phyloP scores from a whole-genome alignment of 140 eudicot genomes.

The Stevia rebaudiana region DNA sequence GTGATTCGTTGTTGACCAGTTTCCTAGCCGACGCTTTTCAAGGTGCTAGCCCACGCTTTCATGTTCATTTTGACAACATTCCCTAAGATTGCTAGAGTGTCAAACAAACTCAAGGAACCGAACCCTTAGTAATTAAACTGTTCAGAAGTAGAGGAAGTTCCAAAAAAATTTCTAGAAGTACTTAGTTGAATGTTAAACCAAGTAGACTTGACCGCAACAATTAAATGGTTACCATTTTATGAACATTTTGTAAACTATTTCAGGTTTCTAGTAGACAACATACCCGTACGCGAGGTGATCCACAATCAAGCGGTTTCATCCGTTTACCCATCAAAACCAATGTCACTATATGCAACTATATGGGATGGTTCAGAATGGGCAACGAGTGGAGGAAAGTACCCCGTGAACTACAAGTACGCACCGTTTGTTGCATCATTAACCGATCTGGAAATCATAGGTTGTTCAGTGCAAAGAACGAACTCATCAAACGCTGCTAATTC shows the following conservation, averaged over 20 bases:
- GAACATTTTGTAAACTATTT: slow-evolving; percentile 19
- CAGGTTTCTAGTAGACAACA: slow-evolving; percentile 84
- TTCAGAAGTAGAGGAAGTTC: no score
- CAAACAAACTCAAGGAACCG: no score
- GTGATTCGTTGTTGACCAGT: no score
- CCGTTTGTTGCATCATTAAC: slow-evolving; percentile 66
- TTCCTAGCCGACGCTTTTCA: no score
- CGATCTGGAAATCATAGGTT: slow-evolving; percentile 57
- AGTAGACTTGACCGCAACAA: no score
- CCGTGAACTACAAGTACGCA: slow-evolving; percentile 60
- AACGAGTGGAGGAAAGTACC: slow-evolving; percentile 81
- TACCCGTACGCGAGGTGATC: slow-evolving; percentile 71
- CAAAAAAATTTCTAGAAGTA: no score
- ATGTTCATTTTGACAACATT: no score
- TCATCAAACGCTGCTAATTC: slow-evolving; percentile 19
- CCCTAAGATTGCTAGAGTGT: no score
- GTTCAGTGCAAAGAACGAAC: slow-evolving; percentile 38
- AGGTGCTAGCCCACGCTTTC: no score
- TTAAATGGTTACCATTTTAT: no score
- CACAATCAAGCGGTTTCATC: slow-evolving; percentile 45
- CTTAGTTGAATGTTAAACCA: no score
- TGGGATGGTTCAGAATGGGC: slow-evolving; percentile 98
- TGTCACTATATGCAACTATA: slow-evolving; percentile 70
- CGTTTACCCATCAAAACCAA: slow-evolving; percentile 76
- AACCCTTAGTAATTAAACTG: no score